These are phyloP conservation scores for Lasiosphaeria miniovina DNA, from an alignment of 495 filamentous ascomycete genomes.

Conservation along the genomic window DNA sequence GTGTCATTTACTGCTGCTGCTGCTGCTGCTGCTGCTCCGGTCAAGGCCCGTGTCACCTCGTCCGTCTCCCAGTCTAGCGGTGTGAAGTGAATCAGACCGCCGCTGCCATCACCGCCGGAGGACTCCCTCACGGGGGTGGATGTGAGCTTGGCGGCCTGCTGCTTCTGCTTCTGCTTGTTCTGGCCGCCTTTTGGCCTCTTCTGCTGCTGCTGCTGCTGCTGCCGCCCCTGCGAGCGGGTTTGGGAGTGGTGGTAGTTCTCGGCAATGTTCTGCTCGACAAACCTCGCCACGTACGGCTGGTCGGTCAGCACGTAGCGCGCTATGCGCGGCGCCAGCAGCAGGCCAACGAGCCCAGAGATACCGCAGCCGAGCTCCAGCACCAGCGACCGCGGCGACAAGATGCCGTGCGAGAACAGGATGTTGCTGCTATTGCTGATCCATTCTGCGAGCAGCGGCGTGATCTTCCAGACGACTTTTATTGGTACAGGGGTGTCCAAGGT, in stretches of 20 bases:
- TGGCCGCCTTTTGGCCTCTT: slow-evolving; percentile 2
- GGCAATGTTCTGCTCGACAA: slow-evolving; percentile 70
- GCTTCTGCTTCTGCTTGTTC: not conserved
- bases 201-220: slow-evolving; percentile 6
- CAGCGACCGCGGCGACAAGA: slow-evolving; percentile 53
- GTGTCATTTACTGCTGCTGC: not conserved
- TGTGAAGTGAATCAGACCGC: slow-evolving; percentile 40
- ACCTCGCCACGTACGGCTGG: slow-evolving; percentile 75
- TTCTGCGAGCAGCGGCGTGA: slow-evolving; percentile 79
- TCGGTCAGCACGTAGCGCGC: slow-evolving; percentile 77
- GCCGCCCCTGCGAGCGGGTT: slow-evolving; percentile 17
- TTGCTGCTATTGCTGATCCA: slow-evolving; percentile 71
- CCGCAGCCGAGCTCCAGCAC: slow-evolving; percentile 87
- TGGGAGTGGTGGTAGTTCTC: slow-evolving; percentile 49
- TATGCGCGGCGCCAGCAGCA: slow-evolving; percentile 60
- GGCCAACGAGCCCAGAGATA: slow-evolving; percentile 71
- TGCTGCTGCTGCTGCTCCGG: slow-evolving; percentile 20
- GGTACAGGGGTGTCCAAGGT: not conserved
- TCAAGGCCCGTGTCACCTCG: slow-evolving; percentile 38
- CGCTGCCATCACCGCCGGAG: not conserved
- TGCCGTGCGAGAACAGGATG: slow-evolving; percentile 56
- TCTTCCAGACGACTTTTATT: slow-evolving; percentile 77
- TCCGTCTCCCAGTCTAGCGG: slow-evolving; percentile 72
- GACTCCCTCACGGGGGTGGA: not conserved
- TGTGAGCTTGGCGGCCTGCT: slow-evolving; percentile 2